Conservation (phyloP, 345 rosid species). For the Erucastrum elatum region DNA sequence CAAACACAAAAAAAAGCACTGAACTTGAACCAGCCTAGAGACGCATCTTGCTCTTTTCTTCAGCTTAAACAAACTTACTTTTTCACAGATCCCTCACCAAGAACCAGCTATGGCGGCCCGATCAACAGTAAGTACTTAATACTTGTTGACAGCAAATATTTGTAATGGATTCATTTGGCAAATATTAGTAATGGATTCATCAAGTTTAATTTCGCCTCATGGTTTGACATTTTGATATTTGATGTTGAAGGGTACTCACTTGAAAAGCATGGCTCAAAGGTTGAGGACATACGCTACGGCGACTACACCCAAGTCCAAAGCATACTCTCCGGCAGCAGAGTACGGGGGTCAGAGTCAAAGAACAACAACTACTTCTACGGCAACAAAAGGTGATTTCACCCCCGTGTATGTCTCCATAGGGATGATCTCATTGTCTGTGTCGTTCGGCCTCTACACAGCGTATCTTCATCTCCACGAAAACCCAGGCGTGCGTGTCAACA, state of each 20-base stretch:
- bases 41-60: background rate
- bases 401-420: constrained; percentile 55
- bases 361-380: background rate
- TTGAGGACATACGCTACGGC: constrained; percentile 44
- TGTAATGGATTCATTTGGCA: background rate
- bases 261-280: constrained; percentile 42
- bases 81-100: background rate
- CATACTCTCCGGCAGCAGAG: constrained; percentile 33
- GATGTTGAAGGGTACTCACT: constrained; percentile 39
- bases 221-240: background rate
- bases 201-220: background rate
- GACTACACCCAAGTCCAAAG: constrained; percentile 39
- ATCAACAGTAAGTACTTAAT: constrained; percentile 42
- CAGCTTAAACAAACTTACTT: background rate
- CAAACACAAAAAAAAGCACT: background rate
- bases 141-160: background rate
- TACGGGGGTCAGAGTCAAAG: background rate
- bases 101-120: constrained; percentile 41
- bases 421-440: constrained; percentile 45
- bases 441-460: constrained; percentile 59
- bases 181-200: background rate
- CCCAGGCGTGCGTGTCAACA: constrained; percentile 63
- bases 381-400: constrained; percentile 42
- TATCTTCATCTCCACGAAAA: constrained; percentile 58
- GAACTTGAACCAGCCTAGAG: background rate